These are phyloP conservation scores for Trametes meyenii DNA, from an alignment of 768 basidiomycete genomes.

Conservation along the genomic window DNA sequence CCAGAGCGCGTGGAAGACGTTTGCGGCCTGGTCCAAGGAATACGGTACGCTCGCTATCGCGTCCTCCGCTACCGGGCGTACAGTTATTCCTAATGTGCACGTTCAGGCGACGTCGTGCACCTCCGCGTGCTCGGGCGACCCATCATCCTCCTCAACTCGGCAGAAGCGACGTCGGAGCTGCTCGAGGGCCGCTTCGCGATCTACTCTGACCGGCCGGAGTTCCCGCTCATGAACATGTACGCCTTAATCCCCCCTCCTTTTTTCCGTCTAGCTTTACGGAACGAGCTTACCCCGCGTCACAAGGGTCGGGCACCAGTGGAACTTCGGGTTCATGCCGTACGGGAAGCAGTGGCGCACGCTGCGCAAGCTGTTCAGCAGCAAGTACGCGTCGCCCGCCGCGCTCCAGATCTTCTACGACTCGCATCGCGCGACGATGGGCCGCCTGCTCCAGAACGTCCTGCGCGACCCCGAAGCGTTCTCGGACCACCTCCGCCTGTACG, in stretches of 20 bases:
- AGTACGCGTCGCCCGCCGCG: background rate
- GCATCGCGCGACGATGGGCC: background rate
- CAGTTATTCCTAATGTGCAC: constrained; percentile 3
- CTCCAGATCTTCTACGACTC: constrained; percentile 1
- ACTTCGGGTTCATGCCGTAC: constrained; percentile 14
- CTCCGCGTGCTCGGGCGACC: constrained; percentile 3
- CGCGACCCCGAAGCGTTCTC: constrained; percentile 5
- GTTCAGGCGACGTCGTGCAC: constrained; percentile 9
- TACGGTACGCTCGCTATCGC: no score
- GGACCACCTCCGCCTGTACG: constrained; percentile 13
- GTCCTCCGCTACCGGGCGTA: constrained; percentile 11
- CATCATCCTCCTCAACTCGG: constrained; percentile 31
- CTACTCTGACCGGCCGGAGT: constrained; percentile 32
- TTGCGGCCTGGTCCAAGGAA: constrained; percentile 6
- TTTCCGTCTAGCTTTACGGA: background rate
- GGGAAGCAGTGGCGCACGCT: constrained; percentile 10
- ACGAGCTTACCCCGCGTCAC: background rate
- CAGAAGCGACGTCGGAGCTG: constrained; percentile 29
- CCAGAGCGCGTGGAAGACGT: constrained; percentile 14
- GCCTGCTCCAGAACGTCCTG: constrained; percentile 6
- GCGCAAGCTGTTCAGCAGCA: constrained; percentile 3
- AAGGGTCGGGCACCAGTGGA: constrained; percentile 13
- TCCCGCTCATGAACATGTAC: constrained; percentile 30
- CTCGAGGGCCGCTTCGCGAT: constrained; percentile 31
- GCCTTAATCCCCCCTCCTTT: background rate